Conservation (phyloP, 2,329 filamentous ascomycete genomes). For the Trichoderma koningiopsis region DNA sequence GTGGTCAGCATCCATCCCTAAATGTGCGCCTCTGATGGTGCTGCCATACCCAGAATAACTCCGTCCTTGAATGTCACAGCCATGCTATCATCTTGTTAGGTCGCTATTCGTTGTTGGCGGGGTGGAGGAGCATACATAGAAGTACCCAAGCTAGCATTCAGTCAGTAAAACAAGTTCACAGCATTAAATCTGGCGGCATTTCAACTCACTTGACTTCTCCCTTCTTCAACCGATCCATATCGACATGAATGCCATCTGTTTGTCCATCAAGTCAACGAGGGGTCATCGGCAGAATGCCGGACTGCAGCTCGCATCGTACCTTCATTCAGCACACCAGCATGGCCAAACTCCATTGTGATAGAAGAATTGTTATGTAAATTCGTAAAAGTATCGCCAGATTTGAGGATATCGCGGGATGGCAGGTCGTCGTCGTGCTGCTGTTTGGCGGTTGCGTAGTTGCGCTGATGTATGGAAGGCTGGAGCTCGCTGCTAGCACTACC, state of each 20-base stretch:
- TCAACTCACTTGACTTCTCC: conserved; percentile 92
- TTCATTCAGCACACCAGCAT: conserved; percentile 64
- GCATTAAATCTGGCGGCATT: background rate
- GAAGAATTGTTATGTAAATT: background rate
- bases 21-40: background rate
- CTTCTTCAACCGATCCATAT: conserved; percentile 98
- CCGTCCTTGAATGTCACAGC: conserved; percentile 98
- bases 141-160: conserved; percentile 75
- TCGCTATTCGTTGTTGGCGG: conserved; percentile 29
- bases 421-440: conserved; percentile 27
- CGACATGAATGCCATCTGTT: conserved; percentile 96
- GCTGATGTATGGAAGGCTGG: conserved; percentile 37
- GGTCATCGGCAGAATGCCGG: conserved; percentile 6
- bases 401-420: background rate
- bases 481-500: conserved; percentile 36
- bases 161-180: conserved; percentile 31
- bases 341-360: conserved; percentile 62
- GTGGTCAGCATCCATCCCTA: conserved; percentile 26
- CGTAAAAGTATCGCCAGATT: background rate
- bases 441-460: conserved; percentile 32
- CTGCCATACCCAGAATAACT: conserved; percentile 76
- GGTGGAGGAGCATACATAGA: conserved; percentile 74
- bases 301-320: conserved; percentile 46
- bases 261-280: conserved; percentile 31
- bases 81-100: conserved; percentile 66